These are phyloP conservation scores for Hippophae gyantsensis DNA, from an alignment of 306 rosid genomes.

Conservation along the genomic window DNA sequence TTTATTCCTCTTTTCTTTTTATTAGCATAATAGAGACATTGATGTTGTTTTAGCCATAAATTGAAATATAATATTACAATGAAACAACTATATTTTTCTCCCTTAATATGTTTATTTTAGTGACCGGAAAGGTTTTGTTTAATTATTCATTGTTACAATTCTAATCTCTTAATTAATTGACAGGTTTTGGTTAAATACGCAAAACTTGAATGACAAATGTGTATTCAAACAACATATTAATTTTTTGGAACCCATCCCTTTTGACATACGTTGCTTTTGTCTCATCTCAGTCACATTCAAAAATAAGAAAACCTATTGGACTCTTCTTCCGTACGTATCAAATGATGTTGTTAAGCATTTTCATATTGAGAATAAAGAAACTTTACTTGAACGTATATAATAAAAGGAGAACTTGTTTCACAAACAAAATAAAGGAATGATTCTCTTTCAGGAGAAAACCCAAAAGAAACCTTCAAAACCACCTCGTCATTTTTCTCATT, in stretches of 20 bases:
- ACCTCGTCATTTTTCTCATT: neutral
- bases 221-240: too few relatives aligned
- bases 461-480: slow-evolving; percentile 8
- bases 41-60: slow-evolving; percentile 46
- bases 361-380: neutral
- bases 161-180: too few relatives aligned
- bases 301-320: neutral
- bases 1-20: too few relatives aligned
- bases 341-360: neutral
- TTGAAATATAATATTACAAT: slow-evolving; percentile 7
- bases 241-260: too few relatives aligned
- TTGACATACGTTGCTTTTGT: too few relatives aligned
- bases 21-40: slow-evolving; percentile 33
- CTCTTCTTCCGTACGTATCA: neutral
- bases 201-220: too few relatives aligned
- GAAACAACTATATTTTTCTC: neutral
- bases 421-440: neutral
- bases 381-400: neutral
- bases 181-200: too few relatives aligned
- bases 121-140: too few relatives aligned
- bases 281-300: too few relatives aligned
- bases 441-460: slow-evolving; percentile 16
- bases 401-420: slow-evolving; percentile 1
- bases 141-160: too few relatives aligned
- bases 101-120: neutral